phyloP scores from a whole-genome alignment of 164 flowering plant genomes.

The Vitis rupestris region DNA sequence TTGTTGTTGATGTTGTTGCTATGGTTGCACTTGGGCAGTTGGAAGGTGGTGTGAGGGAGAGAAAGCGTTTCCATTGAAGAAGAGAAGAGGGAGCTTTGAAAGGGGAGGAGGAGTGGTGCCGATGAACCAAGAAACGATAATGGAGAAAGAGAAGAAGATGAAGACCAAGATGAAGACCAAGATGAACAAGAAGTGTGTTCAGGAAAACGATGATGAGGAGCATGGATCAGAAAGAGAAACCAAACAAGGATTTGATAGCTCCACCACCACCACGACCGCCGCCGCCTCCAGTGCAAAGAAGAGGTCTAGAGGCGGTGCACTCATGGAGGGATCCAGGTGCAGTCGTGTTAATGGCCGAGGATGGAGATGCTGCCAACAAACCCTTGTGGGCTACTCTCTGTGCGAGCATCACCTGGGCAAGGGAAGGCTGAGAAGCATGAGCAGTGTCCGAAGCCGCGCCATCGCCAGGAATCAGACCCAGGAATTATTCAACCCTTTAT shows the following conservation, averaged over 20 bases:
- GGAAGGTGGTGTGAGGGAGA: constrained; percentile 44
- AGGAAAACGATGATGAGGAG: neutral
- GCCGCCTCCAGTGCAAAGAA: constrained; percentile 9
- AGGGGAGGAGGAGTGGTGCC: neutral
- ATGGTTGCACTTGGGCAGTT: constrained; percentile 10
- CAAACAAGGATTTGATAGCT: neutral
- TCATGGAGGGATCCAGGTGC: constrained; percentile 81
- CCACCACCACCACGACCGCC: no score
- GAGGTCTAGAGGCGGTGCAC: constrained; percentile 34
- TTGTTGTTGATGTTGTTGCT: neutral
- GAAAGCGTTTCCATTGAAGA: constrained; percentile 48
- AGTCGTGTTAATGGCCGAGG: constrained; percentile 88
- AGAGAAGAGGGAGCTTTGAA: constrained; percentile 42
- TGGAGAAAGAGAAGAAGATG: constrained; percentile 13
- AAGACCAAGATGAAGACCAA: constrained; percentile 24
- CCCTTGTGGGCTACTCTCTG: constrained; percentile 80
- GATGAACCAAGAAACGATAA: neutral
- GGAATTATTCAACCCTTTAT: constrained; percentile 1
- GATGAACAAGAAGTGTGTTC: constrained; percentile 28
- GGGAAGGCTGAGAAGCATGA: constrained; percentile 67
- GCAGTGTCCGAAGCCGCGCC: constrained; percentile 34
- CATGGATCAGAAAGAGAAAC: constrained; percentile 5
- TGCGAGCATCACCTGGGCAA: constrained; percentile 93
- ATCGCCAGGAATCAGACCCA: neutral
- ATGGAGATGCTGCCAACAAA: constrained; percentile 87